A percentile compares a stretch with the other conserved stretches of the same genome.
phyloP scores from a whole-genome alignment of 805 yeast genomes.

The Wilhelminamyces savonicus region DNA sequence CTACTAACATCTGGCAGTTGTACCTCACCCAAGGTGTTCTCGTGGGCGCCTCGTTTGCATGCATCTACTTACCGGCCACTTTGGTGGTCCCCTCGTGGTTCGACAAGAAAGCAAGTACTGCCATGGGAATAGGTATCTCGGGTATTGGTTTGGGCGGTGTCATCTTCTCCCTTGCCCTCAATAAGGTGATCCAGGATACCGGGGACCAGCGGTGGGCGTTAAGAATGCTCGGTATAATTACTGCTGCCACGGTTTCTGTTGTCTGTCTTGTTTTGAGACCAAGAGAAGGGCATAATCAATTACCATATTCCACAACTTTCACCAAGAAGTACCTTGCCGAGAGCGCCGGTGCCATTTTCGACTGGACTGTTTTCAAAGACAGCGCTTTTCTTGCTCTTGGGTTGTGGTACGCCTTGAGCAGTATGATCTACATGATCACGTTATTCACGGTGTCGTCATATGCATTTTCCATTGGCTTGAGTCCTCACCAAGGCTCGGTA shows the following conservation, averaged over 20 bases:
- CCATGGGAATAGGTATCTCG: slow-evolving; percentile 41
- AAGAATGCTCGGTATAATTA: slow-evolving; percentile 31
- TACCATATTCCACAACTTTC: slow-evolving; percentile 16
- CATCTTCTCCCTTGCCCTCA: slow-evolving; percentile 37
- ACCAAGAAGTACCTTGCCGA: slow-evolving; percentile 11
- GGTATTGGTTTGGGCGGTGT: slow-evolving; percentile 54
- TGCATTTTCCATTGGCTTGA: slow-evolving; percentile 40
- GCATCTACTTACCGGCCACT: slow-evolving; percentile 39
- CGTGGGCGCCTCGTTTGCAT: slow-evolving; percentile 42
- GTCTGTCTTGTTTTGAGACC: slow-evolving; percentile 41
- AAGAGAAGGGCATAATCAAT: slow-evolving; percentile 29
- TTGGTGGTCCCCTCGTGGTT: slow-evolving; percentile 46
- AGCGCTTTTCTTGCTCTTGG: slow-evolving; percentile 18
- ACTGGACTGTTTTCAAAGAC: slow-evolving; percentile 18
- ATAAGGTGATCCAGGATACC: slow-evolving; percentile 30
- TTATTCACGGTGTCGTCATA: slow-evolving; percentile 34
- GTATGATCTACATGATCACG: slow-evolving; percentile 31
- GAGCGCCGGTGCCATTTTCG: slow-evolving; percentile 30
- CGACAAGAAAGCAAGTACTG: slow-evolving; percentile 36
- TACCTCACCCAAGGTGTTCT: slow-evolving; percentile 47
- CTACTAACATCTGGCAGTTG: slow-evolving; percentile 45
- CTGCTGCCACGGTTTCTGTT: slow-evolving; percentile 23
- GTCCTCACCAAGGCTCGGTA: slow-evolving; percentile 22
- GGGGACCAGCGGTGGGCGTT: slow-evolving; percentile 42
- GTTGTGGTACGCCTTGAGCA: slow-evolving; percentile 30